phyloP scores from a whole-genome alignment of 257 asterid species.

The Primulina huaijiensis region DNA sequence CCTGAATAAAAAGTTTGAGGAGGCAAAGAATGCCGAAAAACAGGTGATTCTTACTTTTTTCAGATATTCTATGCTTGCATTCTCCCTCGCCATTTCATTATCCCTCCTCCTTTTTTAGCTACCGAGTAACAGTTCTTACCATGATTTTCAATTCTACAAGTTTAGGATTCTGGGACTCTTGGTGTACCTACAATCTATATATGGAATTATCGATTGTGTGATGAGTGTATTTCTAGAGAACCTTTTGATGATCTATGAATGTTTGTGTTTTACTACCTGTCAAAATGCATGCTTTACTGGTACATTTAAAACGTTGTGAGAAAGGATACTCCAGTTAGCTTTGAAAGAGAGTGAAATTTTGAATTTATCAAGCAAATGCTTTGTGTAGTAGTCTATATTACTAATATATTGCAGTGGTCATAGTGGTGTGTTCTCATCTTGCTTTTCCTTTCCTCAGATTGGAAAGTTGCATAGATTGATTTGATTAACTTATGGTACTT shows the following conservation, averaged over 20 bases:
- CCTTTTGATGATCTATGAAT: slow-evolving; percentile 8
- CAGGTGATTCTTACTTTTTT: slow-evolving; percentile 46
- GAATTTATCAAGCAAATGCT: slow-evolving; percentile 11
- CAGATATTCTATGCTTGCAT: neutral
- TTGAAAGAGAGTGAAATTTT: neutral
- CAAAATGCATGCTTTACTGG: neutral
- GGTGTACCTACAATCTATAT: neutral
- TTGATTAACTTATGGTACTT: neutral
- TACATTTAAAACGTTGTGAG: neutral
- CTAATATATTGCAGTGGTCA: slow-evolving; percentile 4
- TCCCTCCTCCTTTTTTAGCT: slow-evolving; percentile 10
- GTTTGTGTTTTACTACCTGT: neutral
- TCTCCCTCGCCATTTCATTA: slow-evolving; percentile 11
- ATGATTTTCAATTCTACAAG: neutral
- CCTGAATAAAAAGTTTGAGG: slow-evolving; percentile 74
- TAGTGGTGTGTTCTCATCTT: neutral
- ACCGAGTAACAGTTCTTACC: slow-evolving; percentile 9
- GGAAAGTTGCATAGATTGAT: neutral
- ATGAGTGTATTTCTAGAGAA: neutral
- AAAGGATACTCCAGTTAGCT: slow-evolving; percentile 2
- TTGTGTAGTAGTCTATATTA: slow-evolving; percentile 7
- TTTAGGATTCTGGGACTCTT: slow-evolving; percentile 9
- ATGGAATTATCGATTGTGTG: slow-evolving; percentile 5
- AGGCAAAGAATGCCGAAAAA: slow-evolving; percentile 87
- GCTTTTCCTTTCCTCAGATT: neutral